Evolutionary conservation across 805 yeast genomes (phyloP).

Genomic region (Zygotorulaspora florentina): DNA sequence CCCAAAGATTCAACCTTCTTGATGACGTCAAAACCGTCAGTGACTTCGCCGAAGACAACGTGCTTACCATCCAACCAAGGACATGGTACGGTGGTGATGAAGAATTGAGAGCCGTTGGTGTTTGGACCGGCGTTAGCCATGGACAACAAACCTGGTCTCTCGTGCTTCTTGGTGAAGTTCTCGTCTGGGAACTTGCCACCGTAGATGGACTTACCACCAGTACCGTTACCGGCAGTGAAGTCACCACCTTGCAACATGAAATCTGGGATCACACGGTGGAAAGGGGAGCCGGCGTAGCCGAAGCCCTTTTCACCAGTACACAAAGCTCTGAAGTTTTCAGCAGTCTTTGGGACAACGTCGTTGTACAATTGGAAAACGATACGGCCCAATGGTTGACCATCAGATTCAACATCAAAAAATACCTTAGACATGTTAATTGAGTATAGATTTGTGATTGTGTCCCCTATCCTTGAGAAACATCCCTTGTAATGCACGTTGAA

Average conservation of each 20-base stretch:
- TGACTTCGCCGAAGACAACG: conserved; percentile 91
- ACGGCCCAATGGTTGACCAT: conserved; percentile 76
- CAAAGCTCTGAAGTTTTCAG: conserved; percentile 93
- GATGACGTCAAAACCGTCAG: conserved; percentile 80
- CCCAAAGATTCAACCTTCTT: conserved; percentile 80
- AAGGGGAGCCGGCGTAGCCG: conserved; percentile 84
- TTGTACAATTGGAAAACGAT: conserved; percentile 82
- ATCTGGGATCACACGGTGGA: conserved; percentile 97
- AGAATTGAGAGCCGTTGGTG: conserved; percentile 97
- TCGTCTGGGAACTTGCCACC: conserved; percentile 75
- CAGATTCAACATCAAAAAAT: conserved; percentile 76
- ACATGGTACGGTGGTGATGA: conserved; percentile 83
- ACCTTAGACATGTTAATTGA: conserved; percentile 54
- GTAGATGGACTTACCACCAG: conserved; percentile 93
- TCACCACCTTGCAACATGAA: conserved; percentile 99
- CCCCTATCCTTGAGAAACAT: background rate
- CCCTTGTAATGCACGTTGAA: background rate
- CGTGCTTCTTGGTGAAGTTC: conserved; percentile 70
- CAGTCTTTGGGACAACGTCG: conserved; percentile 91
- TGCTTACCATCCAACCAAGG: conserved; percentile 93
- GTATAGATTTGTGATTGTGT: background rate
- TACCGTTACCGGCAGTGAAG: conserved; percentile 89
- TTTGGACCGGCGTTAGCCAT: conserved; percentile 99
- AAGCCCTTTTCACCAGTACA: conserved; percentile 95
- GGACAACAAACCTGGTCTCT: conserved; percentile 76